Evolutionary conservation across 768 basidiomycete genomes (phyloP).

Genomic region (Glaciozyma martinii): DNA sequence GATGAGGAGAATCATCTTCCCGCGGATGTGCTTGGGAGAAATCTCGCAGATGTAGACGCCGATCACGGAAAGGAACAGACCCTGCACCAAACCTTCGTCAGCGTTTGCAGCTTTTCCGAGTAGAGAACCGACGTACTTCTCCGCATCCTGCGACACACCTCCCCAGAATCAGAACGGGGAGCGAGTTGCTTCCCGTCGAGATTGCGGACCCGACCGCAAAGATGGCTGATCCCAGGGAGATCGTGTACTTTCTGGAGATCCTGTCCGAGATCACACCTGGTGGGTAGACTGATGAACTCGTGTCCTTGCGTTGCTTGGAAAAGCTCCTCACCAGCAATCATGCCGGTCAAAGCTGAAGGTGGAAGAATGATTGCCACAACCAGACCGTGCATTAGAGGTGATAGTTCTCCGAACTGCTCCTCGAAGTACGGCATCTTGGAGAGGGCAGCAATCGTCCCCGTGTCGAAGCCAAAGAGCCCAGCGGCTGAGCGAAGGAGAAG

Average conservation of each 20-base stretch:
- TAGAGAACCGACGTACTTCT: background rate
- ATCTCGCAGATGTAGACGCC: constrained; percentile 40
- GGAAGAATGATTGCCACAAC: constrained; percentile 36
- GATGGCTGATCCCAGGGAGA: constrained; percentile 44
- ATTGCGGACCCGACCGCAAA: constrained; percentile 45
- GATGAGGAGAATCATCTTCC: constrained; percentile 42
- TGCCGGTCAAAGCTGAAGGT: constrained; percentile 28
- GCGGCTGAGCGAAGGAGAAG: no score
- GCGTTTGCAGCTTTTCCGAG: background rate
- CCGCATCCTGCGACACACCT: constrained; percentile 44
- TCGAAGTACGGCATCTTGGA: constrained; percentile 48
- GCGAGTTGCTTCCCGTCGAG: background rate
- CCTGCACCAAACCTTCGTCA: background rate
- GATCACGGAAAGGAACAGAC: constrained; percentile 1
- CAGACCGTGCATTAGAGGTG: constrained; percentile 44
- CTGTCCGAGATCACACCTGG: constrained; percentile 41
- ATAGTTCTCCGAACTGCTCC: constrained; percentile 40
- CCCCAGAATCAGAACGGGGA: constrained; percentile 45
- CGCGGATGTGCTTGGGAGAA: constrained; percentile 44
- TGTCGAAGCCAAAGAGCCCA: constrained; percentile 35
- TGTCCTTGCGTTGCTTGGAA: no score
- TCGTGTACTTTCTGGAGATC: constrained; percentile 47
- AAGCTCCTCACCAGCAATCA: constrained; percentile 37
- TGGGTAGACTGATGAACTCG: no score
- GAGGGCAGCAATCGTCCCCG: constrained; percentile 43